Base-by-base conservation (phyloP, 495 filamentous ascomycete genomes). In the Penicillium atrosanguineum region DNA sequence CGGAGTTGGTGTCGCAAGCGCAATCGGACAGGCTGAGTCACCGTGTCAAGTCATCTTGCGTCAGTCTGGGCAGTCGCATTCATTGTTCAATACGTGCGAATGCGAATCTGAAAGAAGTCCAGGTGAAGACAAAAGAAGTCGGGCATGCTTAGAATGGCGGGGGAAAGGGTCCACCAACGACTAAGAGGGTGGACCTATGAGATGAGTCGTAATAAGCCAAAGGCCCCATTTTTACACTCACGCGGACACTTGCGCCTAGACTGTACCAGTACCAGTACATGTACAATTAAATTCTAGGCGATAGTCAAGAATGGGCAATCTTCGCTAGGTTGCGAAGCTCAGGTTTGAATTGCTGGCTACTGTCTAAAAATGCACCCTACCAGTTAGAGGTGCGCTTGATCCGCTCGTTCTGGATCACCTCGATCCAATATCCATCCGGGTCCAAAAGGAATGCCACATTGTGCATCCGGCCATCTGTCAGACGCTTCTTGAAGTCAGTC, bases 391-490 rank as follows among this genome's bases (percentile, higher is more conserved):
- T 71, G 28, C 63, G 71, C 65, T 79, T 81, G 44, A 81, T 51
- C 20, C 70, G 68, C 67, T 83, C 72, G 52, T 83, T 83, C 76
- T 96, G 90, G 46, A 96, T 83, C 48, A 96, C 74, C 76, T 97
- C 91, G 51, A 96, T 82, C 89, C 90, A 94, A 67, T 95, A 96
- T 23, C 83, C 84, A 71, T 98, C 94, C 0, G 94, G 94, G 67
- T 98, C 93, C 9, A 95, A 76, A 19, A 97, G 68, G 68, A 97
- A 97, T 0, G 94, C 94, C n/a, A 97, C 85, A 63, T 91, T 88
- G 80, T 88, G 91, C 91, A 95, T 96, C 38, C 88, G 78, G 0
- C 91, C 92, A 53, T 97, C 91, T 15, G 87, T 92, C 51, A 98
- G 80, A 57, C 89, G 79, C 84, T 97, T 97, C 81, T 96, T 95